Evolutionary conservation across 305 asterid genomes (phyloP), one percentile per base, ranked within the genome.

Genomic region (Coffea humblotiana): DNA sequence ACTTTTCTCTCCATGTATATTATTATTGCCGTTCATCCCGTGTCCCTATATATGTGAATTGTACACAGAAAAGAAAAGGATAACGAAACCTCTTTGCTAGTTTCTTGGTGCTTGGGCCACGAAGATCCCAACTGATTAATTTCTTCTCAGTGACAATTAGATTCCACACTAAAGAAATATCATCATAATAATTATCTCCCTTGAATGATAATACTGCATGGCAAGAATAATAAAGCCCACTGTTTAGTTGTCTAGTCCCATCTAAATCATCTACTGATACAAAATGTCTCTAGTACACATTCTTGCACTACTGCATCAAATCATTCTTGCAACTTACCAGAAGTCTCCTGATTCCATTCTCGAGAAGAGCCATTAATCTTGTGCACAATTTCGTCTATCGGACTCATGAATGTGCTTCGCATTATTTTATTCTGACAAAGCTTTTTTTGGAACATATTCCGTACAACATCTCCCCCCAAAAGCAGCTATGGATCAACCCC

Each of bases 381-480:
- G 1, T 61, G n/a, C 67, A n/a, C n/a, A 4, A 61, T 61, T 23
- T 61, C 67, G 25, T 61, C 67, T 61, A n/a, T n/a, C 23, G 9
- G 67, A n/a, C 67, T 61, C 14, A 7, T 23, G 67, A 63, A 37
- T 66, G 45, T 40, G 15, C 6, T 32, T 66, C 4, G n/a, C 47
- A 12, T 45, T 64, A 47, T 2, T 43, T 60, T 43, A 63, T 63
- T 12, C 15, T 1, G 15, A 19, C 40, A 65, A 49, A 11, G 9
- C 40, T 76, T 51, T 51, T 66, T 27, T 66, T 52, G 21, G 76
- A 69, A 70, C 77, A 78, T 71, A 58, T 69, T 37, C 77, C 70
- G 35, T 6, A 66, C 9, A 25, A 58, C 56, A 32, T 25, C 43
- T 49, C 43, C 23, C 23, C 25, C 35, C 51, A 70, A 75, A 78